Base-by-base conservation (phyloP, 1,284 basidiomycete genomes). In the Leccinum fallax region DNA sequence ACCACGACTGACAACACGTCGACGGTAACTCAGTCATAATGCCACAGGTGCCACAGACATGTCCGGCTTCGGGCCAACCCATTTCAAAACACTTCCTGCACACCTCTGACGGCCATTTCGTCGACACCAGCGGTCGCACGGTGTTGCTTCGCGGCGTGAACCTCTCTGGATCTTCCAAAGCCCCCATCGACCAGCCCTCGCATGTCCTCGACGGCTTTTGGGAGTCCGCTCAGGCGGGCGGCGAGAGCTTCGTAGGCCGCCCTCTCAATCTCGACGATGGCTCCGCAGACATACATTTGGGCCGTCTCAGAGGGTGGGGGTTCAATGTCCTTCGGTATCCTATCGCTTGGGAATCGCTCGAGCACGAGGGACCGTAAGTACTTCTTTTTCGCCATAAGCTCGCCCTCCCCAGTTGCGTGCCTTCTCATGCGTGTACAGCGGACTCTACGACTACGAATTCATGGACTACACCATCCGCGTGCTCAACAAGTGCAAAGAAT, bases 281-380 rank as follows among this genome's bases (percentile, higher is more conserved):
- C 19, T 87, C 87, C 2, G 94, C 90, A 5, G 91, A 98, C 77
- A 81, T 91, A n/a, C 97, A 99, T 71, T 82, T 98, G 2, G 85
- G 90, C 5, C 81, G 97, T 16, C 78, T 99, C 19, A 82, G 85
- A 62, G 90, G 92, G 0, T 98, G 96, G 96, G 97, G 97, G 0
- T 98, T 95, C 80, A 98, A 97, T 74, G 83, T 92, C 75, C 77
- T 98, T n/a, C 81, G 97, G 58, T 98, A 93, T 73, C 91, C 95
- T 26, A 86, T 98, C 52, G 92, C 93, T 0, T 99, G 97, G 97
- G 97, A 99, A 74, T 86, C 94, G 1, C 76, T 98, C 26, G 97
- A 98, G 75, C 95, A 96, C 74, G 86, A 85, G 61, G 96, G 95
- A 71, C 97, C 97, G 88, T 96, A 74, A 87, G 94, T 90, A 1